phyloP scores from a whole-genome alignment of 2,329 filamentous ascomycete genomes.

The Fusarium pseudograminearum region DNA sequence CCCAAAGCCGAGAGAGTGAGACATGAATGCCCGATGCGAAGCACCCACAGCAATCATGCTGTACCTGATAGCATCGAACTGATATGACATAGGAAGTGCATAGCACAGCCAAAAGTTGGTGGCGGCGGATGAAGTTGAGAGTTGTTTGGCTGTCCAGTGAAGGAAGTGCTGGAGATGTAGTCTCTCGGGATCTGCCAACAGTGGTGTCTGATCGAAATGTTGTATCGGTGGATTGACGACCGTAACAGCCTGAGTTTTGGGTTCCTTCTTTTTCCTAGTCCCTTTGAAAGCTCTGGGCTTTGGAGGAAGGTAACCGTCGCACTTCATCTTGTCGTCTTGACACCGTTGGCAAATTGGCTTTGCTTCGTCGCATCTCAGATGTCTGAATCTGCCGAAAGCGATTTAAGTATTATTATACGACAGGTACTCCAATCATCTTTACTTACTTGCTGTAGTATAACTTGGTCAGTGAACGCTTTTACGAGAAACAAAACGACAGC shows the following conservation, averaged over 20 bases:
- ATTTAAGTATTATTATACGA: background rate
- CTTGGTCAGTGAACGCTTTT: background rate
- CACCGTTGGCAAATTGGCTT: slow-evolving; percentile 20
- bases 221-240: background rate
- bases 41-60: slow-evolving; percentile 22
- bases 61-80: slow-evolving; percentile 6
- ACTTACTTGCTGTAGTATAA: slow-evolving; percentile 8
- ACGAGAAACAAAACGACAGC: background rate
- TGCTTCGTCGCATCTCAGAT: slow-evolving; percentile 19
- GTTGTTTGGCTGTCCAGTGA: slow-evolving; percentile 1
- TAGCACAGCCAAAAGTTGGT: slow-evolving; percentile 16
- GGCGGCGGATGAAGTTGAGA: background rate
- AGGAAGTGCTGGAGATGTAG: slow-evolving; percentile 14
- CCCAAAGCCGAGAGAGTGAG: background rate
- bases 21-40: slow-evolving; percentile 18
- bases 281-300: background rate
- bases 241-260: accelerated
- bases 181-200: background rate
- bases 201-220: background rate
- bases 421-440: accelerated
- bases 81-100: slow-evolving; percentile 18
- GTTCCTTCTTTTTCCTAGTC: background rate
- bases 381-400: background rate
- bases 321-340: slow-evolving; percentile 21
- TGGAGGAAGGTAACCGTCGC: slow-evolving; percentile 16